Conservation (phyloP, 306 rosid species). For the Senna tora region DNA sequence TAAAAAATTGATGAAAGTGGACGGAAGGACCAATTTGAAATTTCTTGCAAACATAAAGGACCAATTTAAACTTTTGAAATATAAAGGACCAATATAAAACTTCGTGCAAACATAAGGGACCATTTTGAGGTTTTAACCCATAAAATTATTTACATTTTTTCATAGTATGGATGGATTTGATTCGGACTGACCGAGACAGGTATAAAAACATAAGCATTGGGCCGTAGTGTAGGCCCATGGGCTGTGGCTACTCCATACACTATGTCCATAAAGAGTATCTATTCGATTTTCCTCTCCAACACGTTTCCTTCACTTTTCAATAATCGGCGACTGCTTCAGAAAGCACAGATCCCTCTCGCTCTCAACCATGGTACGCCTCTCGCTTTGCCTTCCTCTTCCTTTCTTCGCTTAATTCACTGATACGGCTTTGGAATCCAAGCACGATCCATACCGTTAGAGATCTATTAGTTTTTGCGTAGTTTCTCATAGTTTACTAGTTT, state of each 20-base stretch:
- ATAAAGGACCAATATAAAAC: no score
- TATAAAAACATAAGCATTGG: neutral
- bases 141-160: no score
- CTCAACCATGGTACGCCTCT: conserved; percentile 27
- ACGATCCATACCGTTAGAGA: conserved; percentile 31
- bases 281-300: conserved; percentile 19
- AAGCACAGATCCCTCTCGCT: conserved; percentile 3
- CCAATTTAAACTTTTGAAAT: no score
- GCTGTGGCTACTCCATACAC: neutral
- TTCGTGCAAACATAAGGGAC: no score
- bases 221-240: conserved; percentile 3
- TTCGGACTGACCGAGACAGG: no score
- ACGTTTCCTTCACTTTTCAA: conserved; percentile 9
- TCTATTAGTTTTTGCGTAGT: neutral
- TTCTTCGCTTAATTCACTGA: neutral
- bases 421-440: neutral
- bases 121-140: no score
- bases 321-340: conserved; percentile 21
- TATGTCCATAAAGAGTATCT: neutral
- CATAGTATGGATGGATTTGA: no score
- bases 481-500: neutral
- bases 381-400: neutral
- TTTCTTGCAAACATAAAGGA: no score
- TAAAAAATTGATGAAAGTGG: no score
- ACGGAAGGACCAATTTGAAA: no score